Percentiles rank a stretch among this genome's conserved stretches.
phyloP scores from a whole-genome alignment of 805 yeast species.

The Pichia ethanolica region DNA sequence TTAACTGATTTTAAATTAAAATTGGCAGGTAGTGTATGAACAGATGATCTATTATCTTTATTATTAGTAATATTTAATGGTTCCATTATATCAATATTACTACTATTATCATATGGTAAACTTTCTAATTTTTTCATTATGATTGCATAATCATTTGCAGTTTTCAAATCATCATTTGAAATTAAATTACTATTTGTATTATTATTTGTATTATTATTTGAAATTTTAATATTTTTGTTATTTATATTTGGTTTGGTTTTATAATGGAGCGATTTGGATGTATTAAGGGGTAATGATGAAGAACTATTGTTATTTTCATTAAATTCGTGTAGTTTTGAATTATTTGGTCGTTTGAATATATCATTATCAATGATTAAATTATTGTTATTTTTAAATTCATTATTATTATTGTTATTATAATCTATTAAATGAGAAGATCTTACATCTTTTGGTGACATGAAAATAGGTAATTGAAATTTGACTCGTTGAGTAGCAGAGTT shows the following conservation, averaged over 20 bases:
- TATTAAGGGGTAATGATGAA: not conserved
- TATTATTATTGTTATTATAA: not conserved
- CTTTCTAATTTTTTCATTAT: constrained; percentile 1
- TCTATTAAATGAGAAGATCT: constrained; percentile 2
- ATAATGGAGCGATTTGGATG: not conserved
- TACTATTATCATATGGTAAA: not conserved
- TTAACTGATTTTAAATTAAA: not conserved
- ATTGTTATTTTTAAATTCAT: too few species aligned
- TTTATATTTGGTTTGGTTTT: not conserved
- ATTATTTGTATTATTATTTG: too few species aligned
- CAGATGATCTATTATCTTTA: constrained; percentile 11
- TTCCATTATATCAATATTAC: not conserved
- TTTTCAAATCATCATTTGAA: not conserved
- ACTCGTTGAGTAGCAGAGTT: constrained; percentile 1
- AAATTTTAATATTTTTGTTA: not conserved
- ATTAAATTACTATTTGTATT: too few species aligned
- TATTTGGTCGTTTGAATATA: too few species aligned
- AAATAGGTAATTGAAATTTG: constrained; percentile 11
- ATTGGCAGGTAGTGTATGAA: constrained; percentile 20
- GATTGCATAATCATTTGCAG: not conserved
- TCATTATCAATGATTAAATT: too few species aligned
- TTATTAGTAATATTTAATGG: too few species aligned
- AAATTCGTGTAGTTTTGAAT: too few species aligned
- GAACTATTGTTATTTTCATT: not conserved
- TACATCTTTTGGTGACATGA: constrained; percentile 7